Conservation (phyloP, 176 grass and related monocot species). For the Stipa capillata region DNA sequence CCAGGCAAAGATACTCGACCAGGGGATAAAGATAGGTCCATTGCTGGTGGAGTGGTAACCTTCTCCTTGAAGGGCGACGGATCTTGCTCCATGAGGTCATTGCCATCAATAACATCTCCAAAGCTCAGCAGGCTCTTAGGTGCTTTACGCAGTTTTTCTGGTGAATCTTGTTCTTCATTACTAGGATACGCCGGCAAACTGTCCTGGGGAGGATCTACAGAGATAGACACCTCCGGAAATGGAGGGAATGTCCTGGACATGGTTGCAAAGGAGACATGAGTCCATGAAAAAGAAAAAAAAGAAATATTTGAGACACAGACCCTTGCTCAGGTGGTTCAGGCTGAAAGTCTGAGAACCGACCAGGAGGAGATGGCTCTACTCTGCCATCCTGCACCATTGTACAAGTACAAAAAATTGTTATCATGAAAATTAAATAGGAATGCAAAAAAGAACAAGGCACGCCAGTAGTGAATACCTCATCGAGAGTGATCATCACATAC, state of each 20-base stretch:
- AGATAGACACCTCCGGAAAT: slow-evolving; percentile 36
- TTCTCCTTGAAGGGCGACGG: slow-evolving; percentile 31
- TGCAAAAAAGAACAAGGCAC: neutral
- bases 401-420: neutral
- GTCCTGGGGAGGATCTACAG: neutral
- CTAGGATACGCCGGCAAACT: slow-evolving; percentile 6
- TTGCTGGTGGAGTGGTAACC: slow-evolving; percentile 18
- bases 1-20: slow-evolving; percentile 24
- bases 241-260: slow-evolving; percentile 52
- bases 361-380: slow-evolving; percentile 19
- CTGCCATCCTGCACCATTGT: slow-evolving; percentile 35
- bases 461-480: slow-evolving; percentile 48
- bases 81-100: slow-evolving; percentile 22
- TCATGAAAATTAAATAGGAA: neutral
- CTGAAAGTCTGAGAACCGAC: slow-evolving; percentile 11
- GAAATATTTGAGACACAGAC: slow-evolving; percentile 22
- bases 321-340: slow-evolving; percentile 41
- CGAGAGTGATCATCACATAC: slow-evolving; percentile 56
- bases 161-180: slow-evolving; percentile 29
- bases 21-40: neutral
- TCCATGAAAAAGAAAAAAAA: neutral
- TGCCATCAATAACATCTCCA: slow-evolving; percentile 8
- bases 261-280: slow-evolving; percentile 14
- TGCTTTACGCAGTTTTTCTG: slow-evolving; percentile 45
- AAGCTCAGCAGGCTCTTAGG: neutral